Conservation (phyloP, 495 filamentous ascomycete species). For the Apodospora peruviana region DNA sequence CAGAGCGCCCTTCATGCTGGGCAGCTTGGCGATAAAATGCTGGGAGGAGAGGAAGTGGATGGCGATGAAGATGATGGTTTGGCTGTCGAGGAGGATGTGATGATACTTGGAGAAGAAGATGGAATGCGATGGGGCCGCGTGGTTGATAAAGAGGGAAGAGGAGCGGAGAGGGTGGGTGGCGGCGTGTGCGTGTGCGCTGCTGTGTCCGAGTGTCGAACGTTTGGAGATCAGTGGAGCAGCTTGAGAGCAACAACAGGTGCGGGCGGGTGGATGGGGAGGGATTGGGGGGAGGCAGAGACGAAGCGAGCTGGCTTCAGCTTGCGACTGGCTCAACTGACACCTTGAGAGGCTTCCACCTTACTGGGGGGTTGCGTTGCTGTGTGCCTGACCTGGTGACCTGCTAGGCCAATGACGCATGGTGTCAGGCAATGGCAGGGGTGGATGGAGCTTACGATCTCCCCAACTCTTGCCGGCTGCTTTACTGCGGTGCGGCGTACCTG, state of each 20-base stretch:
- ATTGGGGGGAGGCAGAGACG: neutral
- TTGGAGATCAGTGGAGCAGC: too few species aligned
- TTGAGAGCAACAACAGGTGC: too few species aligned
- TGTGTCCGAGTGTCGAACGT: too few species aligned
- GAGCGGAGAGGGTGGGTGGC: neutral
- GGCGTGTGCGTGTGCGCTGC: neutral
- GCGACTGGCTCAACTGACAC: too few species aligned
- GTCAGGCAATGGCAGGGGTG: too few species aligned
- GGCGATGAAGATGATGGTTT: conserved; percentile 9
- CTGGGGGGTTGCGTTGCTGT: conserved; percentile 6
- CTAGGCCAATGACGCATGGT: conserved; percentile 14
- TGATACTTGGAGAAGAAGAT: too few species aligned
- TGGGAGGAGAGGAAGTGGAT: neutral
- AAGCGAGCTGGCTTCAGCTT: neutral
- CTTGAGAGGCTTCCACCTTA: too few species aligned
- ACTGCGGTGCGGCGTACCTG: too few species aligned
- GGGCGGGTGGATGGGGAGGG: neutral
- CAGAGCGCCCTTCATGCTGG: conserved; percentile 75
- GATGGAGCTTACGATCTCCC: too few species aligned
- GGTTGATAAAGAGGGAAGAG: neutral
- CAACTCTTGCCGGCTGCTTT: neutral
- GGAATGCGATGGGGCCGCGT: neutral
- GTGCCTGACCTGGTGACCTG: conserved; percentile 8
- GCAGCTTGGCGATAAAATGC: conserved; percentile 13
- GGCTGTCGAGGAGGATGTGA: neutral